These are phyloP conservation scores for Leccinum barrowsii DNA, from an alignment of 768 basidiomycete genomes.

Conservation along the genomic window DNA sequence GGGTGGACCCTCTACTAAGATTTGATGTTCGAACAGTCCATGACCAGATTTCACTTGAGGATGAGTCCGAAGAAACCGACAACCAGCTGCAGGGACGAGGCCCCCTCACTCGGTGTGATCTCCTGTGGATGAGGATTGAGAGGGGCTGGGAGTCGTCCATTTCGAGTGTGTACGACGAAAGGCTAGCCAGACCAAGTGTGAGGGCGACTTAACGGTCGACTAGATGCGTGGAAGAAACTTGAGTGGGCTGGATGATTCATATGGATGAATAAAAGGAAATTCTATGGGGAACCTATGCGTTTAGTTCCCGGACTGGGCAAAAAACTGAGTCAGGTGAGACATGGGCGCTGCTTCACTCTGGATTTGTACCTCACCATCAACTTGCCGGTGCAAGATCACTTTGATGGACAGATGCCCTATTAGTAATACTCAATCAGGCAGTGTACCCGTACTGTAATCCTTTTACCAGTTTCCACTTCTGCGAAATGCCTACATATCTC, in stretches of 20 bases:
- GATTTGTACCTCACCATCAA: constrained; percentile 11
- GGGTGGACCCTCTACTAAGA: constrained; percentile 15
- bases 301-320: constrained; percentile 2
- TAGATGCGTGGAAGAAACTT: constrained; percentile 3
- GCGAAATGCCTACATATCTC: neutral
- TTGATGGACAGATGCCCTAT: neutral
- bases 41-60: constrained; percentile 15
- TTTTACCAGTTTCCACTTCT: neutral
- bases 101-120: constrained; percentile 20
- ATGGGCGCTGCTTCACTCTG: constrained; percentile 16
- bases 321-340: constrained; percentile 1
- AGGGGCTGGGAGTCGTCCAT: constrained; percentile 15
- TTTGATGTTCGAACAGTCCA: constrained; percentile 12
- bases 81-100: constrained; percentile 31
- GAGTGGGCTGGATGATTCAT: constrained; percentile 13
- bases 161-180: neutral
- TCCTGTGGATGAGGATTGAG: constrained; percentile 6
- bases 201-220: neutral
- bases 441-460: neutral
- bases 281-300: neutral
- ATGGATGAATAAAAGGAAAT: constrained; percentile 17
- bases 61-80: constrained; percentile 13
- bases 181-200: neutral
- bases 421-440: neutral
- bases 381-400: constrained; percentile 11